Evolutionary conservation across 208 protist species (phyloP), one percentile per base, ranked within the genome.

Genomic region (Leishmania gerbilli): DNA sequence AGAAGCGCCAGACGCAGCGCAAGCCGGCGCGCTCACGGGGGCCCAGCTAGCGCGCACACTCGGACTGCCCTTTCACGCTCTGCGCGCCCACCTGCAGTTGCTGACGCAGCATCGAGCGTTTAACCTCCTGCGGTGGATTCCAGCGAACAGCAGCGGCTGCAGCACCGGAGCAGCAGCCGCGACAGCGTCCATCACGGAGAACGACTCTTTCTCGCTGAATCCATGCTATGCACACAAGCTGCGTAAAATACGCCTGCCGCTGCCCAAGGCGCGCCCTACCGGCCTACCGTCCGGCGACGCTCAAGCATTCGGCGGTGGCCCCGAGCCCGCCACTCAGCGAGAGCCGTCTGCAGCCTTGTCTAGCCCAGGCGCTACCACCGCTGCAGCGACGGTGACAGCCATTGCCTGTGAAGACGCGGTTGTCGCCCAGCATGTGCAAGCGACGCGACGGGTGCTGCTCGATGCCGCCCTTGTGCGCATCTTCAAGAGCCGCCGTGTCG

Each of bases 381-480:
- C 49, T 8, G n/a, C 71, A n/a, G 24, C 34, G 31, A 5, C 69
- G 7, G 60, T 45, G 24, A 37, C 74, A 15, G 53, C 37, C 11
- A 15, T 21, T 11, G 34, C 62, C 27, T 53, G 40, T 42, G 84
- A 83, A 55, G 79, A 84, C 17, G 79, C 47, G 9, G 69, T 79
- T n/a, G 81, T 85, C 24, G 58, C 55, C 24, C 82, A 69, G 5
- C 76, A 77, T 76, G 79, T 90, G 40, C 65, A 85, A n/a, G 87
- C 82, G 40, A 85, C 86, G 21, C 88, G 90, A 11, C 82, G 82
- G 6, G 42, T 86, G 15, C 88, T 92, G 60, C 77, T 94, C 34
- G 92, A 94, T 71, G 88, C 93, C 7, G 91, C 89, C 3, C 79
- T 95, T 65, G 85, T 97, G 47, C 87, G 91, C 21, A 79, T 94